These are phyloP conservation scores for Rehmannia glutinosa DNA, from an alignment of 257 asterid genomes.

Conservation along the genomic window DNA sequence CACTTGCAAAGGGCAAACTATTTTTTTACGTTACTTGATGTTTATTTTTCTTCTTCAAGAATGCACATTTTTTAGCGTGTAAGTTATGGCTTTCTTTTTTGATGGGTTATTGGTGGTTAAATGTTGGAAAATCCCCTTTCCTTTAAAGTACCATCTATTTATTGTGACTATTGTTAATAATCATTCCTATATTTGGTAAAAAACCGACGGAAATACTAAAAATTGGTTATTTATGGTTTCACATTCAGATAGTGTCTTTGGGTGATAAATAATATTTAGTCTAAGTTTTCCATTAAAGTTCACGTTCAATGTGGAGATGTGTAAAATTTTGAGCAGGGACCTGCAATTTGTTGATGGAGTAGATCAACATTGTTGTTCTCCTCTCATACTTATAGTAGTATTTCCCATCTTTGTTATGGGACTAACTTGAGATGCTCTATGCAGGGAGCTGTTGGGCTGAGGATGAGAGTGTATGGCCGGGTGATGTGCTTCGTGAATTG, in stretches of 20 bases:
- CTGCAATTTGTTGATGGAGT: neutral
- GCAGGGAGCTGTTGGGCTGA: slow-evolving; percentile 99
- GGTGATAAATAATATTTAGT: neutral
- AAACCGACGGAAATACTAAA: too few relatives aligned
- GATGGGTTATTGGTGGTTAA: neutral
- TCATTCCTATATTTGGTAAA: neutral
- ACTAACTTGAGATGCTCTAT: slow-evolving; percentile 21
- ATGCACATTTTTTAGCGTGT: too few relatives aligned
- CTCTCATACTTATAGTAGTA: neutral
- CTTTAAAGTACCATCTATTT: neutral
- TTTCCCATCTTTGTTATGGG: neutral
- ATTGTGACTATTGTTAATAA: too few relatives aligned
- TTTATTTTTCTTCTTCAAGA: too few relatives aligned
- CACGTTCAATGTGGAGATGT: neutral
- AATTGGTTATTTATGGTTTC: too few relatives aligned
- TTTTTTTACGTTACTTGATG: too few relatives aligned
- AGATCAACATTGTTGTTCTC: neutral
- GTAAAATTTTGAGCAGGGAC: slow-evolving; percentile 1
- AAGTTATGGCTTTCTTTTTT: neutral
- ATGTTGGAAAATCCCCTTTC: neutral
- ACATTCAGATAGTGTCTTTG: too few relatives aligned
- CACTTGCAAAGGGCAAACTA: too few relatives aligned
- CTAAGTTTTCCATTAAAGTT: too few relatives aligned
- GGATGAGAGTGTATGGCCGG: slow-evolving; percentile 84
- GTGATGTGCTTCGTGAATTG: slow-evolving; percentile 90